Conservation (phyloP, 139 green algal species). For the Trebouxia sp. region DNA sequence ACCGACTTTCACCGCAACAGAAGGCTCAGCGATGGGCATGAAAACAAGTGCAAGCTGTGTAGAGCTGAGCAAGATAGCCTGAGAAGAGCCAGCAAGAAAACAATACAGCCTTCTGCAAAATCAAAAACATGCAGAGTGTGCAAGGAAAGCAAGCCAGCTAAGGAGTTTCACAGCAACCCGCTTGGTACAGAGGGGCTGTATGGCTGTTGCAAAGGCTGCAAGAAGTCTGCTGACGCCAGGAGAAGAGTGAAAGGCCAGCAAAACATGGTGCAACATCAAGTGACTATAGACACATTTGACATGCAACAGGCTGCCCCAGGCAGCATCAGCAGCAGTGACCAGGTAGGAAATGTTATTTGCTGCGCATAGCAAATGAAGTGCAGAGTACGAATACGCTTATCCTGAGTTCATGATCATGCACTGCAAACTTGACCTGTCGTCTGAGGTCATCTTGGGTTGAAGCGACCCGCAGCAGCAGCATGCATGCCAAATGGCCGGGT, state of each 20-base stretch:
- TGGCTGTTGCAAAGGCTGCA: conserved; percentile 7
- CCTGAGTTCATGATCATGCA: no score
- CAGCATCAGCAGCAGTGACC: no score
- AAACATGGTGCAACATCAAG: not conserved
- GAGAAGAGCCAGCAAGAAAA: not conserved
- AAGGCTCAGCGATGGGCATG: no score
- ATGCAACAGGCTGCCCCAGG: not conserved
- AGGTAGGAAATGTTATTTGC: no score
- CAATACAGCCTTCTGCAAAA: not conserved
- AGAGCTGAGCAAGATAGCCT: not conserved
- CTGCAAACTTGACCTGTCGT: no score
- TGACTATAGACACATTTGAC: not conserved
- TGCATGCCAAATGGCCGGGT: no score
- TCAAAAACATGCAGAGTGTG: conserved; percentile 7
- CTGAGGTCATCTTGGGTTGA: no score
- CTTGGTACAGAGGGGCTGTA: not conserved
- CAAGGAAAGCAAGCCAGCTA: conserved; percentile 1
- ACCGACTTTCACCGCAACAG: no score
- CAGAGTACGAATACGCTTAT: no score
- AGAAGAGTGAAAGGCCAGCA: not conserved
- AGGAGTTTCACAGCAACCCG: not conserved
- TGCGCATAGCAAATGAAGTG: no score
- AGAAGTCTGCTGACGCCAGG: not conserved
- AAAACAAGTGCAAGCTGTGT: not conserved
- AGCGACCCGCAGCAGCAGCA: no score